These are phyloP conservation scores for Vanderwaltozyma yarrowii DNA, from an alignment of 805 yeast species.

Conservation along the genomic window DNA sequence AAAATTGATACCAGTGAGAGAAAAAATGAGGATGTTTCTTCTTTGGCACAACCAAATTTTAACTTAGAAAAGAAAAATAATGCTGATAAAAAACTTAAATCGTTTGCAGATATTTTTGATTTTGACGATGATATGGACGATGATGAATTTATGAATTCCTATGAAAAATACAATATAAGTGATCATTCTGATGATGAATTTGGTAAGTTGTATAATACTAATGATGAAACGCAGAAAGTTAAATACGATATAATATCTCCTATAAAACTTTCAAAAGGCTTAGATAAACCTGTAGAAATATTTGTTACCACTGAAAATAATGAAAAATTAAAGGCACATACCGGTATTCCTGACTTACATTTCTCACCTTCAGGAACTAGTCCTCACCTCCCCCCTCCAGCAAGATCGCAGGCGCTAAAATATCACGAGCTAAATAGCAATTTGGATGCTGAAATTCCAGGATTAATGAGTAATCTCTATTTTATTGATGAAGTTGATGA, in stretches of 20 bases:
- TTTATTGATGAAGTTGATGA: slow-evolving; percentile 30
- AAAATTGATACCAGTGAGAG: background rate
- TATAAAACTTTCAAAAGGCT: no score
- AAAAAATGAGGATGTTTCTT: no score
- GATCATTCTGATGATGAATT: slow-evolving; percentile 1
- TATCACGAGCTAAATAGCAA: slow-evolving; percentile 31
- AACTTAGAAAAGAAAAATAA: no score
- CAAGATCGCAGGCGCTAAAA: slow-evolving; percentile 24
- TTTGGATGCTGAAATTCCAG: slow-evolving; percentile 31
- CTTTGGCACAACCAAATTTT: no score
- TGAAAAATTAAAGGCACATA: background rate
- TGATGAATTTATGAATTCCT: background rate
- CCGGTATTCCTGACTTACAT: background rate
- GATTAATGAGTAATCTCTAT: slow-evolving; percentile 20
- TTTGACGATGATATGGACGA: slow-evolving; percentile 6
- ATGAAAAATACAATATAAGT: background rate
- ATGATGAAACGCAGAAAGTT: no score
- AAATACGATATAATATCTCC: no score
- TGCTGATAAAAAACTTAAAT: background rate
- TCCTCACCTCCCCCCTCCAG: slow-evolving; percentile 7
- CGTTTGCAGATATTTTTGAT: slow-evolving; percentile 13
- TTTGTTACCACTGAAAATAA: background rate
- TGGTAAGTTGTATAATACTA: no score
- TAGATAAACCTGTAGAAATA: background rate
- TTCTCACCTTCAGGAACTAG: background rate